Conservation (phyloP, 1,284 basidiomycete genomes). For the Ganoderma leucocontextum region DNA sequence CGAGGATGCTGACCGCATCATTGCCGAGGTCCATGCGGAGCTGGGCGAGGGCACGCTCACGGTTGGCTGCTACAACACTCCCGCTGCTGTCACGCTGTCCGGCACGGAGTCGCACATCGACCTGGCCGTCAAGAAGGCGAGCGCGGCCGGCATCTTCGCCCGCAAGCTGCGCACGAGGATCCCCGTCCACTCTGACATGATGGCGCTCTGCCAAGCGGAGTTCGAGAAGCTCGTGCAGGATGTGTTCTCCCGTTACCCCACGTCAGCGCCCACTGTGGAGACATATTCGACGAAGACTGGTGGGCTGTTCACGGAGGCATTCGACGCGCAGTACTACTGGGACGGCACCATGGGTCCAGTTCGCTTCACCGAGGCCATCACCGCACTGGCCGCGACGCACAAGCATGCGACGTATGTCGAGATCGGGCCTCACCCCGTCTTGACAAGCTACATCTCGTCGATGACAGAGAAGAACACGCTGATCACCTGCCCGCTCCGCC, state of each 20-base stretch:
- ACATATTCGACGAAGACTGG: slow-evolving; percentile 42
- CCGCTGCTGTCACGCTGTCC: slow-evolving; percentile 45
- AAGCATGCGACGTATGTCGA: slow-evolving; percentile 42
- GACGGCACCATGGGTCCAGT: slow-evolving; percentile 44
- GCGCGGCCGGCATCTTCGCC: slow-evolving; percentile 42
- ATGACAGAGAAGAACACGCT: slow-evolving; percentile 27
- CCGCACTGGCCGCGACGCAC: slow-evolving; percentile 28
- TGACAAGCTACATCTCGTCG: slow-evolving; percentile 43
- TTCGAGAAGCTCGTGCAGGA: slow-evolving; percentile 36
- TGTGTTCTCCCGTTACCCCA: slow-evolving; percentile 39
- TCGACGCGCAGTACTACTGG: slow-evolving; percentile 47
- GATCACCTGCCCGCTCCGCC: slow-evolving; percentile 43
- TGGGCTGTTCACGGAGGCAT: slow-evolving; percentile 27
- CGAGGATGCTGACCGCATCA: slow-evolving; percentile 35
- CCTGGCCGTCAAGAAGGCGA: slow-evolving; percentile 38
- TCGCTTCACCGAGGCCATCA: slow-evolving; percentile 40
- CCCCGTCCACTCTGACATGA: slow-evolving; percentile 45
- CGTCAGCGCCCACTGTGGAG: slow-evolving; percentile 24
- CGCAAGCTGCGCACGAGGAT: slow-evolving; percentile 42
- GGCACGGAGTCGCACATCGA: slow-evolving; percentile 43
- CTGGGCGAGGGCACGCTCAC: slow-evolving; percentile 36
- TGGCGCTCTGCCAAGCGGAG: slow-evolving; percentile 42
- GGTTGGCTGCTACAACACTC: slow-evolving; percentile 51
- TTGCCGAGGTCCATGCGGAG: slow-evolving; percentile 29
- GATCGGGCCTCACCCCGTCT: slow-evolving; percentile 47